A percentile compares a stretch with the other conserved stretches of the same genome.
Conservation (phyloP, 805 yeast species). For the Candida yuanshanica region DNA sequence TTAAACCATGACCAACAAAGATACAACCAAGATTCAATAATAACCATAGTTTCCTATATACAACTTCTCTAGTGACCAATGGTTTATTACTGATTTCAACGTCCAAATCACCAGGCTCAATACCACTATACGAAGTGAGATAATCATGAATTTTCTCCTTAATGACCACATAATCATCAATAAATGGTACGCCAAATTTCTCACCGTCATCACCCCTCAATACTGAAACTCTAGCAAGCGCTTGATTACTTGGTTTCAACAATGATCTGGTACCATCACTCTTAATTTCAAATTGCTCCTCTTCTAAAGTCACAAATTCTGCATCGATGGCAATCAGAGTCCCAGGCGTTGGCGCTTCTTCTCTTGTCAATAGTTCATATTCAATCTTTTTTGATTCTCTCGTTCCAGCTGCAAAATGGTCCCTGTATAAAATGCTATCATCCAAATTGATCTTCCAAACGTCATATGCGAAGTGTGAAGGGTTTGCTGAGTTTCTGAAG, state of each 20-base stretch:
- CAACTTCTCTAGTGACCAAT: conserved; percentile 73
- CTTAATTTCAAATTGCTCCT: conserved; percentile 73
- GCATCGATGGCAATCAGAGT: conserved; percentile 91
- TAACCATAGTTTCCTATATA: conserved; percentile 87
- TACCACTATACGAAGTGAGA: conserved; percentile 89
- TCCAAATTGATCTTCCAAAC: conserved; percentile 50
- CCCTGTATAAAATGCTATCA: conserved; percentile 62
- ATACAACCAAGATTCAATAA: conserved; percentile 82
- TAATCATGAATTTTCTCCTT: conserved; percentile 72
- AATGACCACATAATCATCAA: conserved; percentile 87
- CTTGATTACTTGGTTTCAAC: conserved; percentile 66
- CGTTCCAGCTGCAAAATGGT: conserved; percentile 64
- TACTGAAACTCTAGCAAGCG: conserved; percentile 87
- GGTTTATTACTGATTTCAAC: conserved; percentile 57
- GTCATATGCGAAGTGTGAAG: conserved; percentile 39
- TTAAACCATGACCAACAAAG: conserved; percentile 92
- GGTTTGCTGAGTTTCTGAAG: conserved; percentile 47
- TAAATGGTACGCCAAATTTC: conserved; percentile 67
- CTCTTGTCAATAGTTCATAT: conserved; percentile 58
- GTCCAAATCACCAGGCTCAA: conserved; percentile 85
- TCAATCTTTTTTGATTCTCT: conserved; percentile 55
- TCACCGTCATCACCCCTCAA: conserved; percentile 66
- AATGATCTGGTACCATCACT: conserved; percentile 65
- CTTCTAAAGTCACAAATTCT: conserved; percentile 80
- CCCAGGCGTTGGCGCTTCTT: conserved; percentile 72